phyloP scores from a whole-genome alignment of 2,329 filamentous ascomycete genomes.

The Pestalotiopsis fici region DNA sequence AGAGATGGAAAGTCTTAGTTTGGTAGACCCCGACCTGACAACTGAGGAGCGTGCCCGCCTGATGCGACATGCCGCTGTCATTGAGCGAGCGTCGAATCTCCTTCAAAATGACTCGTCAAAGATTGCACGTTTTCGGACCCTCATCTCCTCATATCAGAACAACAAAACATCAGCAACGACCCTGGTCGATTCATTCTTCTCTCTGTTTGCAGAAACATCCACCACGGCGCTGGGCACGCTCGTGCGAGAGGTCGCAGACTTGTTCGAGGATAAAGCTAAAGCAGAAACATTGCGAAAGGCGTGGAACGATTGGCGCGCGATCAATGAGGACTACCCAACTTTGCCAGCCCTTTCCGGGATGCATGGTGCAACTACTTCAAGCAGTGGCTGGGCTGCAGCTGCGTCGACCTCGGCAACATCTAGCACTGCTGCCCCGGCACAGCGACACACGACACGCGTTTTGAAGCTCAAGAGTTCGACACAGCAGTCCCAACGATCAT shows the following conservation, averaged over 20 bases:
- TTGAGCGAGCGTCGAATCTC: conserved; percentile 81
- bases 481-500: conserved; percentile 36
- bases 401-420: conserved; percentile 60
- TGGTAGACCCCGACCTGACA: conserved; percentile 56
- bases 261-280: conserved; percentile 83
- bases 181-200: conserved; percentile 85
- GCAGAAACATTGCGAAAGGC: conserved; percentile 74
- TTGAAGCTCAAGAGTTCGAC: conserved; percentile 59
- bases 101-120: conserved; percentile 77
- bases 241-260: conserved; percentile 86
- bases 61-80: conserved; percentile 79
- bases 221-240: conserved; percentile 84
- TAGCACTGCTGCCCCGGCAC: conserved; percentile 39
- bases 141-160: conserved; percentile 77
- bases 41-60: conserved; percentile 81
- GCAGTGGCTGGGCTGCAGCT: conserved; percentile 61
- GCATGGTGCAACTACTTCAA: conserved; percentile 59
- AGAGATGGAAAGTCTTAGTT: conserved; percentile 51
- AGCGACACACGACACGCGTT: conserved; percentile 55
- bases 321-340: conserved; percentile 93
- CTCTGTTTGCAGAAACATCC: conserved; percentile 76
- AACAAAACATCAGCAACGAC: conserved; percentile 70
- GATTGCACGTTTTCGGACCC: conserved; percentile 73
- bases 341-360: conserved; percentile 75
- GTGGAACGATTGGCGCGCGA: conserved; percentile 94